phyloP scores from a whole-genome alignment of 1,284 basidiomycete species.

The Neolentinus lepideus region DNA sequence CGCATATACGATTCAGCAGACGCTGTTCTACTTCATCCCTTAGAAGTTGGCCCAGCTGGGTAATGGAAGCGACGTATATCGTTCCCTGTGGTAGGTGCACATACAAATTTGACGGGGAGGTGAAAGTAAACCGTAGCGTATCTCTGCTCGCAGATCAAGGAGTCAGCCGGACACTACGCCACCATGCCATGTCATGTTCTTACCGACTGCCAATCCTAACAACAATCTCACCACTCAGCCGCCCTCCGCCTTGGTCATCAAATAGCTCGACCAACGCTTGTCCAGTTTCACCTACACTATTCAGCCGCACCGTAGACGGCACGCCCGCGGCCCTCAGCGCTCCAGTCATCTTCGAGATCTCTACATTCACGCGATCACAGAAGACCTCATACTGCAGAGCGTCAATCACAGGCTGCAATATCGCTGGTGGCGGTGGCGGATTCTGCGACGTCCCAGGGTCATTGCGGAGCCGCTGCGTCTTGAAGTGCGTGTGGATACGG shows the following conservation, averaged over 20 bases:
- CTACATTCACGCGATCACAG: slow-evolving; percentile 49
- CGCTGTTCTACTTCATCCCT: slow-evolving; percentile 66
- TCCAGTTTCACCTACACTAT: slow-evolving; percentile 61
- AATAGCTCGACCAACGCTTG: slow-evolving; percentile 44
- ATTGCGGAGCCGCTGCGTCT: slow-evolving; percentile 39
- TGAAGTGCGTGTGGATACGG: slow-evolving; percentile 48
- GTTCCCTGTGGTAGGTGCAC: slow-evolving; percentile 74
- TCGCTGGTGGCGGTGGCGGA: slow-evolving; percentile 22
- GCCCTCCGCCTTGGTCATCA: slow-evolving; percentile 15
- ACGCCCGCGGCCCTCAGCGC: slow-evolving; percentile 50
- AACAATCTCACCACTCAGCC: slow-evolving; percentile 59
- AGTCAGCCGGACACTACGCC: background rate
- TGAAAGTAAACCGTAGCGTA: slow-evolving; percentile 64
- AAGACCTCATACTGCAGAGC: slow-evolving; percentile 72
- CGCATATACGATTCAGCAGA: slow-evolving; percentile 59
- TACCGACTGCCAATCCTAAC: slow-evolving; percentile 63
- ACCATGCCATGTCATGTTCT: slow-evolving; percentile 9
- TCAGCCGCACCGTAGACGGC: slow-evolving; percentile 48
- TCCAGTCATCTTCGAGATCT: slow-evolving; percentile 42
- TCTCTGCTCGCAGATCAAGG: slow-evolving; percentile 33
- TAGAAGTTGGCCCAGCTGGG: slow-evolving; percentile 68
- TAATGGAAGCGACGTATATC: slow-evolving; percentile 59
- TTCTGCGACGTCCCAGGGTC: slow-evolving; percentile 9
- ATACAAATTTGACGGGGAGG: slow-evolving; percentile 61
- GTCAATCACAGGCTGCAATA: slow-evolving; percentile 65